Evolutionary conservation across 306 rosid species (phyloP).

Genomic region (Sindora glabra): DNA sequence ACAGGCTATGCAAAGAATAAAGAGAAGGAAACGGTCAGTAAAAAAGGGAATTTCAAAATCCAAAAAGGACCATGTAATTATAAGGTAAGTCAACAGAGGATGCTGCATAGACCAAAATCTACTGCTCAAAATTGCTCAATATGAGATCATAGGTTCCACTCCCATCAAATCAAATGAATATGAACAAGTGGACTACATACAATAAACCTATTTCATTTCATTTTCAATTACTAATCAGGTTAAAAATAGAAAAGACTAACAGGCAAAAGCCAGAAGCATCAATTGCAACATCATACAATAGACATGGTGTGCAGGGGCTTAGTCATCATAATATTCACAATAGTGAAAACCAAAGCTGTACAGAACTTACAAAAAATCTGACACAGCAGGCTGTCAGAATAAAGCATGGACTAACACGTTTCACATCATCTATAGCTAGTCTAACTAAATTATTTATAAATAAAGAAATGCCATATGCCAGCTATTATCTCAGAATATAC

Average conservation of each 20-base stretch:
- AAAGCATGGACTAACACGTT: not conserved
- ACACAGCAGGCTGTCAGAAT: constrained; percentile 1
- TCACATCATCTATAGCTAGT: not conserved
- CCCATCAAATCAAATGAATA: not conserved
- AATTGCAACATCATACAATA: not conserved
- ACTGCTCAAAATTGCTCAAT: not conserved
- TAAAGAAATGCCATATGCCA: not conserved
- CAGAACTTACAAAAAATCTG: constrained; percentile 1
- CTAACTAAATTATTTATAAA: not conserved
- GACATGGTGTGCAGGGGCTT: not conserved
- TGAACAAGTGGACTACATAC: not conserved
- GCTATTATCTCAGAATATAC: constrained; percentile 5
- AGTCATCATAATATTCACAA: not conserved
- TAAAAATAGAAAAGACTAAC: not conserved
- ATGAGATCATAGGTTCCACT: not conserved
- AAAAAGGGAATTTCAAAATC: not conserved
- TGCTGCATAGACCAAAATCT: constrained; percentile 10
- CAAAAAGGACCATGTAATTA: not conserved
- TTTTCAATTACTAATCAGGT: not conserved
- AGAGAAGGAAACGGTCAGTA: constrained; percentile 20
- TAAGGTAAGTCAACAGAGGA: not conserved
- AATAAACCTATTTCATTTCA: not conserved
- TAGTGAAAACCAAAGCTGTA: not conserved
- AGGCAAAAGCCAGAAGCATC: not conserved
- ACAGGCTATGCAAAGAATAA: constrained; percentile 52